Base-by-base conservation (phyloP, 2,329 filamentous ascomycete species). In the Phialophora expanda region DNA sequence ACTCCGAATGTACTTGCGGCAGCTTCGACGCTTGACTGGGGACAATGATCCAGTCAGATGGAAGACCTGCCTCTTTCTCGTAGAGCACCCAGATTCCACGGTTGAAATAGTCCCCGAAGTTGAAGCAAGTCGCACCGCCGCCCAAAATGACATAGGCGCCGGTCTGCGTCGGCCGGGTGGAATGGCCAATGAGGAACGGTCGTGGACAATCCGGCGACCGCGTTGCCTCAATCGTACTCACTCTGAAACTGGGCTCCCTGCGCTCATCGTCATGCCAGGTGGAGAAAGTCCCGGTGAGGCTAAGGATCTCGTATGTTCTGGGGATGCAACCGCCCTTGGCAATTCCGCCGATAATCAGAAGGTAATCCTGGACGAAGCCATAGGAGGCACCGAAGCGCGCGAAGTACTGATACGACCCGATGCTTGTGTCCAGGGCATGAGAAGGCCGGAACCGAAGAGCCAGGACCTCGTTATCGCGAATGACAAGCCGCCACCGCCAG, bases 81-180 rank as follows among this genome's bases (percentile, higher is more conserved):
- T 75, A 76, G 69, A 87, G 72, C 1, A 78, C 75, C 79, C 80
- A 89, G 7, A 83, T 80, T 0, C 86, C 86, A 41, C 83, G 82
- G 60, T 93, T 93, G 90, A 91, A 96, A 73, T 87, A 93, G 7
- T 90, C 91, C 1, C 93, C 93, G 84, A 96, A 96, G 0, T 91
- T 93, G 79, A 96, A 96, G 76, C 92, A 96, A 0, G 92, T 91
- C 20, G 90, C 92, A 32, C 92, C 93, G 11, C 93, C 93, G 1
- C 92, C 92, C 56, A 90, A 76, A 6, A 96, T 79, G 7, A 91
- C 73, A 4, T 93, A 72, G 22, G 84, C 78, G 26, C 82, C 78
- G 44, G 79, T 73, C 34, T 79, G 78, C 0, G 84, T 78, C 32
- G 79, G 74, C 14, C 84, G 76, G 7, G 84, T 80, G 3, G 87